Percentiles rank a stretch among this genome's conserved stretches.
phyloP scores from a whole-genome alignment of 2,329 filamentous ascomycete species.

The Scolecobasidium constrictum region DNA sequence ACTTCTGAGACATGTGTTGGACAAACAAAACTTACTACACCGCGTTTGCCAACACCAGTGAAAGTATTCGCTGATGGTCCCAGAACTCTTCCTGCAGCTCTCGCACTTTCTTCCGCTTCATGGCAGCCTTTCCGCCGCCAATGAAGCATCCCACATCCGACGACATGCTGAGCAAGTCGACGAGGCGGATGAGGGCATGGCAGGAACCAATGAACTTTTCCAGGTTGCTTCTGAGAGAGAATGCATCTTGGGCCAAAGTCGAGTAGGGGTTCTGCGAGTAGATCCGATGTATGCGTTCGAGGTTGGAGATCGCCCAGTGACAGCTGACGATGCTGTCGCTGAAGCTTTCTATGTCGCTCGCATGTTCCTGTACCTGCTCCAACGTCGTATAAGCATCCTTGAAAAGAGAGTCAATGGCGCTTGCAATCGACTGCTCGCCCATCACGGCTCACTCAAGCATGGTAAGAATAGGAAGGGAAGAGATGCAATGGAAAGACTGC shows the following conservation, averaged over 20 bases:
- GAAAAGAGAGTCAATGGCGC: constrained; percentile 7
- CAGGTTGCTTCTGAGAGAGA: constrained; percentile 2
- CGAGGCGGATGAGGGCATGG: constrained; percentile 3
- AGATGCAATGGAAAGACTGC: no score
- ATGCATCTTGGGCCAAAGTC: background rate
- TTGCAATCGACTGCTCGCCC: constrained; percentile 1
- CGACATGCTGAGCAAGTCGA: background rate
- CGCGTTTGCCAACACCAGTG: constrained; percentile 6
- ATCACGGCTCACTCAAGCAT: background rate
- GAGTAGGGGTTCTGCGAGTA: background rate
- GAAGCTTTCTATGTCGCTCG: constrained; percentile 1
- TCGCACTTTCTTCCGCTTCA: constrained; percentile 7
- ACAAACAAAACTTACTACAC: constrained; percentile 8
- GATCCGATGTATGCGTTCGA: constrained; percentile 6
- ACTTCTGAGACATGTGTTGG: no score
- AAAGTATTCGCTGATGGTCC: constrained; percentile 9
- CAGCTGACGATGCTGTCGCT: constrained; percentile 4
- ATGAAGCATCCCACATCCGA: constrained; percentile 1
- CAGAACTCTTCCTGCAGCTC: constrained; percentile 7
- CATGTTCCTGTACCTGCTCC: constrained; percentile 3
- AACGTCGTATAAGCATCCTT: constrained; percentile 2
- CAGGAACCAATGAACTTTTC: constrained; percentile 8
- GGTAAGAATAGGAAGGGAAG: no score
- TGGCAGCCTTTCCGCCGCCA: background rate
- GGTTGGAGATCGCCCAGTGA: constrained; percentile 5